phyloP scores from a whole-genome alignment of 2,329 filamentous ascomycete genomes.

The Xylaria sp. region DNA sequence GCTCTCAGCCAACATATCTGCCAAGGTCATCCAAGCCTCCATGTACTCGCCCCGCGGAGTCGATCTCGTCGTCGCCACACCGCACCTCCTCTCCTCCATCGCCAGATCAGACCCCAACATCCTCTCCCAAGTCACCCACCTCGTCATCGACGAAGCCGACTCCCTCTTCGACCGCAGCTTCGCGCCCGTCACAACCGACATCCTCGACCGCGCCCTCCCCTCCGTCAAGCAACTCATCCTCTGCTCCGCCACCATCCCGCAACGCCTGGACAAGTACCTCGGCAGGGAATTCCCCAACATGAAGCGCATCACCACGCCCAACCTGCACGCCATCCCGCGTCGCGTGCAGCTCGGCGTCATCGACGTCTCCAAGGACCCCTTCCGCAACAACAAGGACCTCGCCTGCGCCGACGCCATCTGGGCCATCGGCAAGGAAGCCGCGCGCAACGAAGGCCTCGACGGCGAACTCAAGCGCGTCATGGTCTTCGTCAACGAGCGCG shows the following conservation, averaged over 20 bases:
- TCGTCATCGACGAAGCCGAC: constrained; percentile 93
- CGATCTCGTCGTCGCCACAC: constrained; percentile 81
- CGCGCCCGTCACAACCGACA: constrained; percentile 70
- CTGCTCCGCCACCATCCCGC: constrained; percentile 93
- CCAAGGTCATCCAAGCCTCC: constrained; percentile 75
- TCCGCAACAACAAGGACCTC: constrained; percentile 84
- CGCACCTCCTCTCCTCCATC: constrained; percentile 83
- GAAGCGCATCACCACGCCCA: constrained; percentile 83
- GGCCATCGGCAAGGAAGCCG: constrained; percentile 76
- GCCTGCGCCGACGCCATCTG: constrained; percentile 95
- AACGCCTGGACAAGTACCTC: constrained; percentile 81
- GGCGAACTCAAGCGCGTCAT: constrained; percentile 74
- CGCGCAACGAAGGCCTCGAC: constrained; percentile 53
- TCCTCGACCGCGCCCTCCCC: constrained; percentile 75
- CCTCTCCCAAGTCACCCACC: constrained; percentile 80
- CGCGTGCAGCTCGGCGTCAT: constrained; percentile 91
- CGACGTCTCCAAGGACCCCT: constrained; percentile 87
- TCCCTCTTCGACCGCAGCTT: constrained; percentile 94
- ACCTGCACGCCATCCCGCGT: constrained; percentile 90
- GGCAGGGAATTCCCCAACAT: constrained; percentile 76
- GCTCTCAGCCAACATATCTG: constrained; percentile 71
- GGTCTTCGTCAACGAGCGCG: constrained; percentile 94
- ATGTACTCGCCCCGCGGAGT: constrained; percentile 77
- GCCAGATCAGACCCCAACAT: constrained; percentile 87
- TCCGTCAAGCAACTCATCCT: constrained; percentile 82